Evolutionary conservation across 2,329 filamentous ascomycete species (phyloP).

Genomic region (Neofusicoccum ribis): DNA sequence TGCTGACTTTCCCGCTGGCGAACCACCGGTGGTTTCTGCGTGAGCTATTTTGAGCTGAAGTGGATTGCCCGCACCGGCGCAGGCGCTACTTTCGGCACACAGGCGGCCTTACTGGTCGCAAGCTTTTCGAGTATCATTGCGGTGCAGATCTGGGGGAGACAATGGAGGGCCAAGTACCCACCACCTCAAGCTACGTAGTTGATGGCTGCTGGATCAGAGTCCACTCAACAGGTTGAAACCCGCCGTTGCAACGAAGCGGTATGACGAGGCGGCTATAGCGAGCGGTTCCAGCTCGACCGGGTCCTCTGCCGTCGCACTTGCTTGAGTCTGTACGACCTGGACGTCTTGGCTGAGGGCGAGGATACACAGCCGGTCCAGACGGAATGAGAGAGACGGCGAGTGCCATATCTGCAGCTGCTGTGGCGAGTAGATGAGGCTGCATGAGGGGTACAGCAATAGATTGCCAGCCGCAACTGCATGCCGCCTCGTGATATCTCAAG

Average conservation of each 20-base stretch:
- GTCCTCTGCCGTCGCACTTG: not conserved
- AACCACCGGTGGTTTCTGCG: conserved; percentile 34
- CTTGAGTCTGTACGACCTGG: not conserved
- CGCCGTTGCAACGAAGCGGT: not conserved
- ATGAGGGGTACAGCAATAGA: not conserved
- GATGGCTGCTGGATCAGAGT: not conserved
- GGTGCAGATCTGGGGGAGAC: conserved; percentile 3
- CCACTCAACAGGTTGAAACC: not conserved
- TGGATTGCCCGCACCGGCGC: conserved; percentile 34
- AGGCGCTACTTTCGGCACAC: conserved; percentile 35
- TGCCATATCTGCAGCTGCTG: not conserved
- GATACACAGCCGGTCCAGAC: not conserved
- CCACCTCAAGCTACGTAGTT: not conserved
- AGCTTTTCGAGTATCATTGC: conserved; percentile 4
- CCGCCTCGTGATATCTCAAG: not conserved
- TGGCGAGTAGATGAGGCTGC: conserved; percentile 12
- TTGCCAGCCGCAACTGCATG: not conserved
- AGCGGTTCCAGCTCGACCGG: not conserved
- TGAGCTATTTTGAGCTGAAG: conserved; percentile 37
- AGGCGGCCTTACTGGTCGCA: conserved; percentile 35
- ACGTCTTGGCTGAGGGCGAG: not conserved
- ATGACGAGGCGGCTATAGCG: not conserved
- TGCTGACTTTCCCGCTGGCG: conserved; percentile 23
- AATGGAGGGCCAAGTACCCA: conserved; percentile 2
- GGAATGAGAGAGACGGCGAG: not conserved